Evolutionary conservation across 768 basidiomycete species (phyloP).

Genomic region (Inosperma sp.): DNA sequence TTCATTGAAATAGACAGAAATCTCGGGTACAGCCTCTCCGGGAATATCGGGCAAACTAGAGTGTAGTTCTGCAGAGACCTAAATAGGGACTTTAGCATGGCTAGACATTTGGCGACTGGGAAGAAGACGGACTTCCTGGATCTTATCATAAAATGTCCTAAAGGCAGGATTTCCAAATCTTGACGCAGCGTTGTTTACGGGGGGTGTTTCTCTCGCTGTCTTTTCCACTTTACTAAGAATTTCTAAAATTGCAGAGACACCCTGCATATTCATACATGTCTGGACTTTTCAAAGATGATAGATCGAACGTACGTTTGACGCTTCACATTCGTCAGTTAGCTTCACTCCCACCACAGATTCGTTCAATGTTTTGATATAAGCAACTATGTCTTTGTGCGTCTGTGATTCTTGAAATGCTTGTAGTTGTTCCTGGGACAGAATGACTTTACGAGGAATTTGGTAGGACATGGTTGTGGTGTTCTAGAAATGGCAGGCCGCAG

Average conservation of each 20-base stretch:
- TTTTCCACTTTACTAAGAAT: slow-evolving; percentile 65
- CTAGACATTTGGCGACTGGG: neutral
- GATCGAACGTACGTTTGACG: slow-evolving; percentile 53
- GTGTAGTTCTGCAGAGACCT: slow-evolving; percentile 60
- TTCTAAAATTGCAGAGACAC: slow-evolving; percentile 53
- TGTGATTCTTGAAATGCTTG: slow-evolving; percentile 73
- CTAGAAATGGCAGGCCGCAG: too few species aligned
- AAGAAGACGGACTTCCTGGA: slow-evolving; percentile 50
- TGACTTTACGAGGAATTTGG: slow-evolving; percentile 59
- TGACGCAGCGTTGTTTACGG: slow-evolving; percentile 85
- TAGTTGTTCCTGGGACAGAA: slow-evolving; percentile 75
- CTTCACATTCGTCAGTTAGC: slow-evolving; percentile 54
- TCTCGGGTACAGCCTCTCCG: slow-evolving; percentile 54
- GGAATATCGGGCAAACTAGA: slow-evolving; percentile 53
- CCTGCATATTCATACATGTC: slow-evolving; percentile 39
- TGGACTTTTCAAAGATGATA: slow-evolving; percentile 1
- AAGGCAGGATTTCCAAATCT: slow-evolving; percentile 98
- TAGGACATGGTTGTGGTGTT: slow-evolving; percentile 31
- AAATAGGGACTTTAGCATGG: slow-evolving; percentile 6
- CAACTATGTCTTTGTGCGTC: slow-evolving; percentile 62
- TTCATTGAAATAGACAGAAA: slow-evolving; percentile 78
- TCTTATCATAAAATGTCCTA: slow-evolving; percentile 81
- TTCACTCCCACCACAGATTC: slow-evolving; percentile 70
- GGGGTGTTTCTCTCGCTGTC: slow-evolving; percentile 67
- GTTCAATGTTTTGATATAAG: slow-evolving; percentile 74